Base-by-base conservation (phyloP, 371 early-diverging fungal species). In the Saksenaea oblongispora region DNA sequence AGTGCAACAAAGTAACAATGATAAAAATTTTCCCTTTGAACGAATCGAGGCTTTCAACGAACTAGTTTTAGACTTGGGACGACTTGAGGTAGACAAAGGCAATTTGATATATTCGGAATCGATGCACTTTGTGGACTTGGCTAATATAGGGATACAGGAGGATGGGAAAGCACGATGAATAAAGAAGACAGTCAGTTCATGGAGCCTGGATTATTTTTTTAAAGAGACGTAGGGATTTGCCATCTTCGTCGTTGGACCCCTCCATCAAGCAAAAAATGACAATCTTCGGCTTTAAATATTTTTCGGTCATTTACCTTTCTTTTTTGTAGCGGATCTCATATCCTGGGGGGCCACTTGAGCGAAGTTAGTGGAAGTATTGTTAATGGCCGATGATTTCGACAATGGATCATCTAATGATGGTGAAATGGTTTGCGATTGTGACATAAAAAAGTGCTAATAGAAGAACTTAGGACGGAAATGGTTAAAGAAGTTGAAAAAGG, bases 1-100 rank as follows among this genome's bases (percentile, higher is more conserved):
- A 7, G 61, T 51, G 37, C 61, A 61, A 24, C 61, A 61, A 10
- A 61, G 53, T 22, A 61, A 61, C 26, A 61, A 42, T 10, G 61
- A 61, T 24, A 61, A 36, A 28, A 61, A 53, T 17, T 22, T 53
- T 15, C 24, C 24, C 47, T 47, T 47, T 47, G 47, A 47, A 10
- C 47, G 47, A 22, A 47, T n/a, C 47, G 47, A 47, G 24, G 47
- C 47, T 47, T 47, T 47, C 47, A 47, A 47, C 24, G 47, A 47
- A 47, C 47, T 22, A 47, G 47, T 47, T 47, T 22, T 47, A 47
- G 47, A n/a, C 22, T n/a, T 47, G 47, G 47, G 47, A 22, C 22
- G 47, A 47, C 47, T 47, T 22, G 47, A 47, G 17, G 47, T 22
- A 18, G 47, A 22, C 47, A 47, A 47, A 47, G 47, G 47, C 47